Base-by-base conservation (phyloP, 208 protist genomes). In the Leishmania guyanensis region DNA sequence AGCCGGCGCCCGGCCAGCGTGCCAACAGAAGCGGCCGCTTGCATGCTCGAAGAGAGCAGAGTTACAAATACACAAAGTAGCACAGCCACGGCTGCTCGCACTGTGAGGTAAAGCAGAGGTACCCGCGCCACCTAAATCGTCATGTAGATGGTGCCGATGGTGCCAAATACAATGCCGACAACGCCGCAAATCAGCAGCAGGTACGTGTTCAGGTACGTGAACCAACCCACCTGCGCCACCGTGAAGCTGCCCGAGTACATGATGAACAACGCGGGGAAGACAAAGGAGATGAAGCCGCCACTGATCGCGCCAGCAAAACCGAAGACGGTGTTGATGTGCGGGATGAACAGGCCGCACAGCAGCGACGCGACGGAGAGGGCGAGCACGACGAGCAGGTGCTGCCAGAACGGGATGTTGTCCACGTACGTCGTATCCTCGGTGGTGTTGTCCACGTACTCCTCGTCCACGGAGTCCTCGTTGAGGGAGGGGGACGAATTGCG, bases 271-370 rank as follows among this genome's bases (percentile, higher is more conserved):
- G 89, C 83, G 5, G 88, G 89, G 70, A 90, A 92, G 71, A 94
- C 85, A 65, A 92, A 91, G 62, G 84, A 83, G 46, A 92, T 84
- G 74, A 92, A 87, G n/a, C 88, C 88, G 39, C 91, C 87, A 82
- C 87, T 91, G 72, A 92, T 86, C 53, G 88, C 58, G 33, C 91
- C 91, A 16, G 87, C 83, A 14, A 94, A 87, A 50, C 83, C 84
- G 60, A 94, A 92, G 26, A 94, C 92, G 60, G 90, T 90, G 62
- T 86, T 90, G 76, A 97, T 90, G 71, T 85, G 89, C 29, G 91
- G 91, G 83, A 97, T 92, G 73, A 95, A 91, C n/a, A 97, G 58
- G 29, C 90, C 93, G 20, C 81, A 82, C 46, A 95, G 77, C 39
- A 95, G 88, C 51, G 84, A 86, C 2, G 82, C 81, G 50, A 86